These are phyloP conservation scores for Hippophae tibetana DNA, from an alignment of 306 rosid genomes.

Conservation along the genomic window DNA sequence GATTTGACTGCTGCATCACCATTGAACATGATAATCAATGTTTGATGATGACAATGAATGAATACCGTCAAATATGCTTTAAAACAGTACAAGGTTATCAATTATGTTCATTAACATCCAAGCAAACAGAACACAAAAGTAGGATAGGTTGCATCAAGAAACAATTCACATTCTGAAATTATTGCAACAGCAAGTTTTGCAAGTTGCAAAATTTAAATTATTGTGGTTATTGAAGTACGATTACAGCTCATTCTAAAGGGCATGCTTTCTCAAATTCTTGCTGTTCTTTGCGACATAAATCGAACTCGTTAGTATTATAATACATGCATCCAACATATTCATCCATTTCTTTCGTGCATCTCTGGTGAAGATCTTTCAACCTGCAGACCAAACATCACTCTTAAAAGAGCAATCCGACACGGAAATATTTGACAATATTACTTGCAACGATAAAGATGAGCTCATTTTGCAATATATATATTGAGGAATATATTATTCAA, in stretches of 20 bases:
- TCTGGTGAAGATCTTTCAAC: slow-evolving; percentile 83
- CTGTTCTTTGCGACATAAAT: slow-evolving; percentile 94
- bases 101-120: slow-evolving; percentile 26
- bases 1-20: no score
- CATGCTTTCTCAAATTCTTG: slow-evolving; percentile 68
- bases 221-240: slow-evolving; percentile 22
- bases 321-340: slow-evolving; percentile 87
- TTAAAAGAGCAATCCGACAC: background rate
- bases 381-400: slow-evolving; percentile 34
- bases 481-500: no score
- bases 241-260: slow-evolving; percentile 53
- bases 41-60: no score
- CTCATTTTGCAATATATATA: no score
- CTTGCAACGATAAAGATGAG: no score
- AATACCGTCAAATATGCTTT: no score
- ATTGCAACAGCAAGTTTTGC: slow-evolving; percentile 27
- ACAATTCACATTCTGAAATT: slow-evolving; percentile 21
- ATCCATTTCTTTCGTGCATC: slow-evolving; percentile 94
- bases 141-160: slow-evolving; percentile 15
- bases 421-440: no score
- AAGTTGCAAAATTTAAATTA: slow-evolving; percentile 38
- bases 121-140: slow-evolving; percentile 18
- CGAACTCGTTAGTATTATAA: slow-evolving; percentile 87
- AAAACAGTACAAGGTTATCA: background rate
- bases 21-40: no score